Conservation (phyloP, 2,329 filamentous ascomycete genomes). For the Paecilomyces niveus region DNA sequence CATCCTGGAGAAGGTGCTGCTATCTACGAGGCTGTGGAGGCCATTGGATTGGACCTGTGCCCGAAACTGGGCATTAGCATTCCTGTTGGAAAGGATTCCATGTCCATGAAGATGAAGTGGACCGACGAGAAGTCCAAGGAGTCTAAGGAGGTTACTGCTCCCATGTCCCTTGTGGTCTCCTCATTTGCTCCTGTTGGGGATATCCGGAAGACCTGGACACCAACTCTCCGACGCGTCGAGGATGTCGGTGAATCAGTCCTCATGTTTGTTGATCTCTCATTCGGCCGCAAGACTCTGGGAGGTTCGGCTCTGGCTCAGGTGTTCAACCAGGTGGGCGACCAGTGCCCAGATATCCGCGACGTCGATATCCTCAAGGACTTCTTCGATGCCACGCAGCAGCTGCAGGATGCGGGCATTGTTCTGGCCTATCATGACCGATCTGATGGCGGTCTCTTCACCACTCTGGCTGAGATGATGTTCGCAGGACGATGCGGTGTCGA, state of each 20-base stretch:
- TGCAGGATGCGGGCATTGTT: constrained; percentile 63
- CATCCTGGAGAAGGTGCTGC: constrained; percentile 88
- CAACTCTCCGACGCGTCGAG: constrained; percentile 71
- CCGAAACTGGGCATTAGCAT: constrained; percentile 86
- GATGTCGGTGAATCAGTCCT: constrained; percentile 85
- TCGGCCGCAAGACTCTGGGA: constrained; percentile 72
- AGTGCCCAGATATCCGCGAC: constrained; percentile 79
- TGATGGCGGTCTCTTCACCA: constrained; percentile 86
- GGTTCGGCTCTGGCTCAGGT: constrained; percentile 88
- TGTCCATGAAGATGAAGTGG: constrained; percentile 99
- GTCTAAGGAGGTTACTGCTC: constrained; percentile 80
- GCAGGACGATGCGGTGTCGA: constrained; percentile 85
- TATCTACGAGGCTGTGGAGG: constrained; percentile 87
- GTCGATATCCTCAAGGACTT: constrained; percentile 76
- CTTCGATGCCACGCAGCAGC: constrained; percentile 73
- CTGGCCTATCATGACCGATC: constrained; percentile 93
- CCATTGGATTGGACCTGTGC: constrained; percentile 88
- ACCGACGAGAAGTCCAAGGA: constrained; percentile 60
- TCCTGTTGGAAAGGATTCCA: constrained; percentile 95
- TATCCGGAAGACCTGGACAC: constrained; percentile 86
- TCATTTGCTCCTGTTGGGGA: constrained; percentile 81
- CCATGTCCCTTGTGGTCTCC: constrained; percentile 83
- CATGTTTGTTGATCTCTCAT: constrained; percentile 83
- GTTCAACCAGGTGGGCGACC: constrained; percentile 76
- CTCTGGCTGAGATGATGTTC: constrained; percentile 96